Conservation (phyloP, 2,329 filamentous ascomycete genomes). For the Ophiosphaerella korrae region DNA sequence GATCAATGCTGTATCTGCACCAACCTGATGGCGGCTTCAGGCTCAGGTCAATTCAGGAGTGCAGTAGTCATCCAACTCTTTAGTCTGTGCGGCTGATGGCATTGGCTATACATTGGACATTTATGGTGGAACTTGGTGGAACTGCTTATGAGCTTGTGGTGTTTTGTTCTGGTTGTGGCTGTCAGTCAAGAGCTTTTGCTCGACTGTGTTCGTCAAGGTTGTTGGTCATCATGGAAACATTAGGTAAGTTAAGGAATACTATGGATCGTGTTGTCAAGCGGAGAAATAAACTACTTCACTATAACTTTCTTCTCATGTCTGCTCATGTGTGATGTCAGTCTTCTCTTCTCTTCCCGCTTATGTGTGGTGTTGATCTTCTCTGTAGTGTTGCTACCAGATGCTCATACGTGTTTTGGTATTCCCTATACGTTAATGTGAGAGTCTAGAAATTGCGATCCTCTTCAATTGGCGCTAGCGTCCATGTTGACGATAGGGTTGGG, state of each 20-base stretch:
- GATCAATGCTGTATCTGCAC: constrained; percentile 5
- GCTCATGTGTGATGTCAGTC: background rate
- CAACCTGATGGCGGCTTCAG: constrained; percentile 11
- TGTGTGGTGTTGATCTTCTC: too few relatives aligned
- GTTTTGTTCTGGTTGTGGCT: constrained; percentile 1
- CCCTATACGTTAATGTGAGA: too few relatives aligned
- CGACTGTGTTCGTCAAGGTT: background rate
- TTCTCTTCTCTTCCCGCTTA: background rate
- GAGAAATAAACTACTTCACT: background rate
- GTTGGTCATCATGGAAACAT: background rate
- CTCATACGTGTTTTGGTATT: too few relatives aligned
- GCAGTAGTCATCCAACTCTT: constrained; percentile 8
- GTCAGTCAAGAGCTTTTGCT: background rate
- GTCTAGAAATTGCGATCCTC: too few relatives aligned
- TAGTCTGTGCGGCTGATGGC: constrained; percentile 8
- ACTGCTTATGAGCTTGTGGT: too few relatives aligned
- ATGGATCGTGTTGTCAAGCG: constrained; percentile 1
- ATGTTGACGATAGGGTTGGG: too few relatives aligned
- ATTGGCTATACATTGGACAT: background rate
- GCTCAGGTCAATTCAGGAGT: constrained; percentile 14
- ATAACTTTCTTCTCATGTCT: background rate
- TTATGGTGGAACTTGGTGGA: constrained; percentile 5
- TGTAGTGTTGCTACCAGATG: too few relatives aligned
- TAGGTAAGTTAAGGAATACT: background rate
- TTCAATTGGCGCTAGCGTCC: too few relatives aligned